Evolutionary conservation across 1,284 basidiomycete species (phyloP), one percentile per base, ranked within the genome.

Genomic region (Boletus hoseneyae): DNA sequence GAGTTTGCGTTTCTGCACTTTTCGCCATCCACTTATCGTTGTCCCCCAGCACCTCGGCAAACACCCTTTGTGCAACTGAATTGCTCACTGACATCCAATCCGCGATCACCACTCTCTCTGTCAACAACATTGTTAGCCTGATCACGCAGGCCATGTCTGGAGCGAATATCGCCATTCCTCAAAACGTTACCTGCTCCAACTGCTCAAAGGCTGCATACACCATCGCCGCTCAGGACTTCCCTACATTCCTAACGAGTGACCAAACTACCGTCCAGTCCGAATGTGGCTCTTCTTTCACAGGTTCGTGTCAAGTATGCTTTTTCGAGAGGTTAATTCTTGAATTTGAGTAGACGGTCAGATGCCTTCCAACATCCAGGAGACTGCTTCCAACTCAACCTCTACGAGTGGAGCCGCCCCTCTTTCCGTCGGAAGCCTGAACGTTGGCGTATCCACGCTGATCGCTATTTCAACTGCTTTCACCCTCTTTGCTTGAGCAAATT

Each of bases 31-130:
- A 40, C 48, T 53, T 8, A 49, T 19, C 6, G 18, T 44, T 18
- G n/a, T 42, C 27, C n/a, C 16, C 0, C 42, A 73, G 72, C 60
- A 71, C 71, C 37, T 62, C 66, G n/a, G 58, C 63, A 49, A 73
- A 70, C 55, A 68, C 72, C 15, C 72, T 80, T 39, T 86, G 83
- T 59, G 65, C 72, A 15, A 77, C 79, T 5, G 72, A 80, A 59
- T 62, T 71, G 19, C 68, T 85, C 11, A 70, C 63, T 29, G 72
- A 69, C 50, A 47, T 83, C 18, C 74, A 85, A 62, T 61, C 61
- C 6, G 13, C 51, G 11, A 56, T 60, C 4, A 49, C 53, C 25
- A 62, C 58, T 6, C 46, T 64, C 35, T 57, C 56, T 6, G 4
- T 65, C 23, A 44, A 11, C 36, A 60, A 60, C 36, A 47, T 63